These are phyloP conservation scores for Pichia gijzeniarum DNA, from an alignment of 805 yeast species.

Conservation along the genomic window DNA sequence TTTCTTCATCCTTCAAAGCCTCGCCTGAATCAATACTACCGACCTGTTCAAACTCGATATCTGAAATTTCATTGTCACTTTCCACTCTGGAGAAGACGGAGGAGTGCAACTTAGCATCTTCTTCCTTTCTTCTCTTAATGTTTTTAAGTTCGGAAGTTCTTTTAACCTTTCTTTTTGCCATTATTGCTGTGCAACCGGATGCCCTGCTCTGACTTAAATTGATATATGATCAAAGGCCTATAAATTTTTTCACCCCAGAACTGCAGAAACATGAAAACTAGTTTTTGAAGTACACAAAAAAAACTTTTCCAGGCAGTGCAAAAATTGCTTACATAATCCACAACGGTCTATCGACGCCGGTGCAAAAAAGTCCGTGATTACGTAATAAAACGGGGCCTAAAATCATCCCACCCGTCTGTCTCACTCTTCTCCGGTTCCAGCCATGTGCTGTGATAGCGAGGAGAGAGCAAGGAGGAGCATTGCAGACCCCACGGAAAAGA, in stretches of 20 bases:
- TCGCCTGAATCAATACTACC: slow-evolving; percentile 11
- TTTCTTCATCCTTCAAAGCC: slow-evolving; percentile 10
- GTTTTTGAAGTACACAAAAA: no score
- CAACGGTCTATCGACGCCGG: background rate
- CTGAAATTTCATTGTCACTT: slow-evolving; percentile 14
- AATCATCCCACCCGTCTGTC: background rate
- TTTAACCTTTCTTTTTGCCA: slow-evolving; percentile 35
- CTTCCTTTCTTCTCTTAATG: slow-evolving; percentile 35
- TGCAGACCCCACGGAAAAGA: no score
- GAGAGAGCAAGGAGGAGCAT: background rate
- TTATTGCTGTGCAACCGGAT: slow-evolving; percentile 7
- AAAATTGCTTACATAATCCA: background rate
- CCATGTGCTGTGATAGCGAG: no score
- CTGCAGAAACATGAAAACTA: no score
- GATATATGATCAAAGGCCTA: no score
- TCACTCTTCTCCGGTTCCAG: no score
- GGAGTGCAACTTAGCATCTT: slow-evolving; percentile 32
- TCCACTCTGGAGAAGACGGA: slow-evolving; percentile 12
- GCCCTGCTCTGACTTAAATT: no score
- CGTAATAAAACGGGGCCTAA: background rate
- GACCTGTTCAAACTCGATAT: slow-evolving; percentile 18
- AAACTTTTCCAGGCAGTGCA: slow-evolving; percentile 8
- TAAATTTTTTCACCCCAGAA: no score
- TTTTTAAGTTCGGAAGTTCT: slow-evolving; percentile 31
- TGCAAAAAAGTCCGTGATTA: no score